Evolutionary conservation across 306 rosid genomes (phyloP).

Genomic region (Cicer cuneatum): DNA sequence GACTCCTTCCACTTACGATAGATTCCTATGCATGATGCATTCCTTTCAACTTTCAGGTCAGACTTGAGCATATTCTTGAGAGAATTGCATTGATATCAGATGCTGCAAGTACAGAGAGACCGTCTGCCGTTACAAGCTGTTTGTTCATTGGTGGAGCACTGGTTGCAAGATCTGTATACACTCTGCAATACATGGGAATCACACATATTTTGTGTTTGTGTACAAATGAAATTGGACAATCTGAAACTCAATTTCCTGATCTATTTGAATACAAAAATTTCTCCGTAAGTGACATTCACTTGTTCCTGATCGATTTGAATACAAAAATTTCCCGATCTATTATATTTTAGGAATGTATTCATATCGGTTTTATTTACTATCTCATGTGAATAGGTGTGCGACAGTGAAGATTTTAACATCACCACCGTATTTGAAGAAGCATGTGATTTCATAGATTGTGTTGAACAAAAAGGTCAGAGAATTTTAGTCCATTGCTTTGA

Average conservation of each 20-base stretch:
- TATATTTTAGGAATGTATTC: slow-evolving; percentile 11
- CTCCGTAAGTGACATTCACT: slow-evolving; percentile 62
- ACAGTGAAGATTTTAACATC: slow-evolving; percentile 76
- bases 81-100: slow-evolving; percentile 88
- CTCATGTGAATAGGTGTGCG: slow-evolving; percentile 63
- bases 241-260: slow-evolving; percentile 93
- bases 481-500: slow-evolving; percentile 96
- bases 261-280: slow-evolving; percentile 74
- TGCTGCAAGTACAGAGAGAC: slow-evolving; percentile 93
- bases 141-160: slow-evolving; percentile 89
- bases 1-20: slow-evolving; percentile 21
- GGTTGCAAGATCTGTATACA: slow-evolving; percentile 91
- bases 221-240: slow-evolving; percentile 92
- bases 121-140: slow-evolving; percentile 70
- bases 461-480: slow-evolving; percentile 74
- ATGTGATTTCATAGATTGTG: slow-evolving; percentile 64
- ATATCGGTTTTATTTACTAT: slow-evolving; percentile 30
- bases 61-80: slow-evolving; percentile 96
- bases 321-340: too few species aligned
- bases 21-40: slow-evolving; percentile 24
- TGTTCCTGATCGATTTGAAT: not conserved
- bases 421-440: slow-evolving; percentile 86
- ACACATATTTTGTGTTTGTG: slow-evolving; percentile 89
- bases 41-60: slow-evolving; percentile 64
- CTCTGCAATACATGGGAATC: slow-evolving; percentile 79